Evolutionary conservation across 441 rosid species (phyloP), one percentile per base, ranked within the genome.

Genomic region (Populus hybrid): DNA sequence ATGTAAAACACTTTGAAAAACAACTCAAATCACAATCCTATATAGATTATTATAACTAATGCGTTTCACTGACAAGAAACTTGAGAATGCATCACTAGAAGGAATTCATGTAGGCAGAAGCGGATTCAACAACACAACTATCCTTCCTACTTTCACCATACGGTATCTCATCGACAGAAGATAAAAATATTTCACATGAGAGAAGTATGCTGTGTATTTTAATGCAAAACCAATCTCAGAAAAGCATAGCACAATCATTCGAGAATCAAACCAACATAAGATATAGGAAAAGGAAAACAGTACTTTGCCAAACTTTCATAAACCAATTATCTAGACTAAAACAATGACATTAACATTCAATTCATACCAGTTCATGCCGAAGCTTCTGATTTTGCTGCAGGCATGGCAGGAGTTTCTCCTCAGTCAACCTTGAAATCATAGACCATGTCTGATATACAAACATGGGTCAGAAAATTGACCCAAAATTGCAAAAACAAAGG

Each of bases 361-460:
- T 73, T 8, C 84, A 73, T 89, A 94, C 98, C 93, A 94, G 85
- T 86, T 93, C 98, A 73, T 80, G 86, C 38, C 23, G 83, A 77
- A 95, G 88, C 90, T 76, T 83, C 82, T 85, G 86, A 75, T 83
- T 89, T 85, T 86, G 90, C 72, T 87, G 86, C 70, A 87, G 76
- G 63, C 36, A 34, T 34, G 36, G 94, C 93, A 74, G 77, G 75
- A 77, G 86, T 68, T 86, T 95, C 89, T 95, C 97, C n/a, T 90
- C 94, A 0, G 93, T 93, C 87, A 95, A 81, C 81, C 83, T 91
- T n/a, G 89, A 88, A 70, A 95, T 90, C 75, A 83, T 38, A 18
- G 90, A 82, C 88, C 84, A 84, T 35, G 81, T 84, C 92, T 90
- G 85, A 67, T 34, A 74, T 66, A 79, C 18, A 68, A 50, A 79